Evolutionary conservation across 2,329 filamentous ascomycete species (phyloP), one percentile per base, ranked within the genome.

Genomic region (Colletotrichum tropicale): DNA sequence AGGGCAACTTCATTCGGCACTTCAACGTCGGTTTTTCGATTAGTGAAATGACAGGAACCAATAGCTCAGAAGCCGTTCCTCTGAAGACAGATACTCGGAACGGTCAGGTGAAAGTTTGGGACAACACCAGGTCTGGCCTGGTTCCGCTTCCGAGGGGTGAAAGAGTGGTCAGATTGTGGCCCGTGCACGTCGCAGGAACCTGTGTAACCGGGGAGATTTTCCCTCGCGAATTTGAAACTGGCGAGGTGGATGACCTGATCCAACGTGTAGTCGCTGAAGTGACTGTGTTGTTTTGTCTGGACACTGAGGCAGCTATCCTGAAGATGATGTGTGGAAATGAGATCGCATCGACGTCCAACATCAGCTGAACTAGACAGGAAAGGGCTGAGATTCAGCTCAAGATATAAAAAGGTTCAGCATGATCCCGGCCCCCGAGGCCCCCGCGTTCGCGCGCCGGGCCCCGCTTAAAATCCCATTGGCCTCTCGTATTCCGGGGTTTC

Each of bases 401-500:
- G 36, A 48, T 48, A 36, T 70, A 65, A 15, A 34, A 55, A 56
- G 32, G 16, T 32, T 62, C 18, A 24, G 55, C 55, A 15, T 8
- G 16, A 32, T 55, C 28, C 65, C 70, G 38, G 55, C 65, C 56
- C 71, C 70, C 52, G 70, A 68, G 70, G 70, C 30, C 55, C 24
- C 71, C 71, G 66, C 43, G 66, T 18, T 26, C 32, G 30, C 24
- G 66, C 26, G 30, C 32, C 26, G 34, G 34, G 55, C 56, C 26
- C 66, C 48, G 15, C 3, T 16, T 18, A 52, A 26, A 15, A 34
- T 18, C 15, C 38, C 58, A 56, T 43, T 56, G 38, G 5, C 55
- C 52, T 66, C 43, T 65, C 62, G 48, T 75, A 77, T 66, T 10
- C 72, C 43, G 77, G 76, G 21, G 34, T n/a, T 70, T 77, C 79